A percentile compares a stretch with the other conserved stretches of the same genome.
Conservation (phyloP, 805 yeast species). For the Debaryomyces prosopidis region DNA sequence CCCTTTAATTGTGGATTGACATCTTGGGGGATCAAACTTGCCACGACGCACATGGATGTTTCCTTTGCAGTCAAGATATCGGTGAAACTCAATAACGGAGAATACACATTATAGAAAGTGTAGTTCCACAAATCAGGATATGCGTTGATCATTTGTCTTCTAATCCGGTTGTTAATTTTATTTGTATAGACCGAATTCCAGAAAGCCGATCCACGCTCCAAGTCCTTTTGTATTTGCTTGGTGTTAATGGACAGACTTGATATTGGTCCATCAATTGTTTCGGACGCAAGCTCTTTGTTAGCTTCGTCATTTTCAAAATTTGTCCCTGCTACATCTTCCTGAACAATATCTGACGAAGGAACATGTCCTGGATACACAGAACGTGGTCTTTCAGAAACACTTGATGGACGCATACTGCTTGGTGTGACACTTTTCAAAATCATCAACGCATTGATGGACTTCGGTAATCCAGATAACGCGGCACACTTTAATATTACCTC, state of each 20-base stretch:
- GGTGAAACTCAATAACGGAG: conserved; percentile 71
- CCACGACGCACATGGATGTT: conserved; percentile 74
- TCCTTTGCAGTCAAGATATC: conserved; percentile 64
- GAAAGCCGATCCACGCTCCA: conserved; percentile 57
- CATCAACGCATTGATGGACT: conserved; percentile 76
- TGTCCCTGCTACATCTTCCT: conserved; percentile 41
- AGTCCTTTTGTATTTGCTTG: conserved; percentile 23
- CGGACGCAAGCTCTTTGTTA: conserved; percentile 16
- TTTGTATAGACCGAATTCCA: conserved; percentile 73
- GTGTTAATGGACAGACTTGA: conserved; percentile 29
- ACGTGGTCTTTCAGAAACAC: conserved; percentile 27
- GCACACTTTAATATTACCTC: conserved; percentile 78
- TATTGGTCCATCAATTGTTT: conserved; percentile 46
- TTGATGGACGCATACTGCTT: conserved; percentile 23
- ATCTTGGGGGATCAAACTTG: conserved; percentile 86
- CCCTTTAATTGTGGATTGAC: conserved; percentile 93
- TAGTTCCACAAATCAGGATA: conserved; percentile 86
- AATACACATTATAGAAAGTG: conserved; percentile 71
- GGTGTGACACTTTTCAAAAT: conserved; percentile 69
- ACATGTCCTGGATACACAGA: conserved; percentile 34
- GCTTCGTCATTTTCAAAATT: conserved; percentile 24
- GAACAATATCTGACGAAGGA: conserved; percentile 37
- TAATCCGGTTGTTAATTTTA: conserved; percentile 69
- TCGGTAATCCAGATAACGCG: conserved; percentile 83
- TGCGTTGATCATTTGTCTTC: conserved; percentile 64